Base-by-base conservation (phyloP, 129 eudicot species). In the Artemisia tridentata region DNA sequence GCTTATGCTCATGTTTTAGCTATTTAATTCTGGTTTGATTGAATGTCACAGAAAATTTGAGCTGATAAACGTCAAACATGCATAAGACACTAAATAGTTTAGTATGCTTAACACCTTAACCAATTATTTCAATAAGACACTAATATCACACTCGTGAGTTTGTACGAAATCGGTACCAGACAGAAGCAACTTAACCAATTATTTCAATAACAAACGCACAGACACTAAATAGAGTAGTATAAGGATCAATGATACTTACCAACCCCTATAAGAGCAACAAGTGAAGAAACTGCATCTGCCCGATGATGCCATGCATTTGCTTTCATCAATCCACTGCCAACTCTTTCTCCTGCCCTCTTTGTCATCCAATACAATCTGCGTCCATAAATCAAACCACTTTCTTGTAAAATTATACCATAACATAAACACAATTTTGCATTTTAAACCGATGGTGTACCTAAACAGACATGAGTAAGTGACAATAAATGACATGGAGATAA, bases 231-330 rank as follows among this genome's bases (percentile, higher is more conserved):
- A 6, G 10, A 38, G 11, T 38, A 38, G 1, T 7, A 72, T 25
- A 63, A 19, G 65, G 72, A 65, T 70, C 31, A 65, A 72, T 25
- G 68, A 58, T 72, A 46, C 80, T 78, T 89, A 87, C 97, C 99
- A 68, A 93, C 99, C 76, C 99, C 99, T 50, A 95, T 74, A 55
- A 95, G 97, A 81, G 99, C 96, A 84, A 95, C 99, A 38, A 95
- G 69, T 27, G 99, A 95, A 11, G 99, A 95, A 76, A 95, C 55
- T 72, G 97, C 99, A 83, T 95, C 97, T 3, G 96, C 97, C 61
- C 97, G 97, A 81, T 95, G 99, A 90, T 95, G 99, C 99, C 99
- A 95, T 55, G 99, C 99, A 76, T 90, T 95, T 73, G 97, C 99
- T 88, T 86, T 95, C 99, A 95, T 95, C 78, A 90, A 80, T 62